A percentile compares a stretch with the other conserved stretches of the same genome.
Evolutionary conservation across 1,139 yeast genomes (phyloP).

Genomic region (Pichia cactophila): DNA sequence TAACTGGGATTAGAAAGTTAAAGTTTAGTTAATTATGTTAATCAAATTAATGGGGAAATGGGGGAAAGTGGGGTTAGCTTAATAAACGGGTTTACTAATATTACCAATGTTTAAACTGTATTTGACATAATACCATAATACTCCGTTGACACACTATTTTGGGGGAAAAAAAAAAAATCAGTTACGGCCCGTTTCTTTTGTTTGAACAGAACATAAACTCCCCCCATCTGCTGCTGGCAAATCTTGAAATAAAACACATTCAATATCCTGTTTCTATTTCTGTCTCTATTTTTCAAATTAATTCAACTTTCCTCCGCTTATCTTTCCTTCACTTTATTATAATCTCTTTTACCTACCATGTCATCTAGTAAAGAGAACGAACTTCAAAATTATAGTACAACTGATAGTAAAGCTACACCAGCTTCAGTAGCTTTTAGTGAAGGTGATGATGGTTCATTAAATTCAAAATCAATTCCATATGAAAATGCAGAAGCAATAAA

Average conservation of each 20-base stretch:
- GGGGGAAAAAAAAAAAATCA: too few species aligned
- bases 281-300: background rate
- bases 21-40: too few species aligned
- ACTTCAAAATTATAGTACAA: background rate
- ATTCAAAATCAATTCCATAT: constrained; percentile 1
- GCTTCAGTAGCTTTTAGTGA: background rate
- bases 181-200: background rate
- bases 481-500: constrained; percentile 12
- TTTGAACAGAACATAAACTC: background rate
- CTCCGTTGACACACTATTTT: background rate
- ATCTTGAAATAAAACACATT: too few species aligned
- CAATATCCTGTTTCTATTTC: too few species aligned
- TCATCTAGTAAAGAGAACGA: background rate
- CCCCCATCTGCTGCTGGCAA: too few species aligned
- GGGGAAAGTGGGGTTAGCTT: background rate
- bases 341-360: background rate
- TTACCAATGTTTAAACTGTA: too few species aligned
- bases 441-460: background rate
- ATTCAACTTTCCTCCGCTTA: background rate
- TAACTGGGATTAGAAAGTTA: background rate
- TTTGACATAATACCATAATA: too few species aligned
- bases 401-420: background rate
- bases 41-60: too few species aligned
- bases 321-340: background rate
- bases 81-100: too few species aligned